These are phyloP conservation scores for Scheffersomyces insectosa DNA, from an alignment of 1,139 yeast species.

Conservation along the genomic window DNA sequence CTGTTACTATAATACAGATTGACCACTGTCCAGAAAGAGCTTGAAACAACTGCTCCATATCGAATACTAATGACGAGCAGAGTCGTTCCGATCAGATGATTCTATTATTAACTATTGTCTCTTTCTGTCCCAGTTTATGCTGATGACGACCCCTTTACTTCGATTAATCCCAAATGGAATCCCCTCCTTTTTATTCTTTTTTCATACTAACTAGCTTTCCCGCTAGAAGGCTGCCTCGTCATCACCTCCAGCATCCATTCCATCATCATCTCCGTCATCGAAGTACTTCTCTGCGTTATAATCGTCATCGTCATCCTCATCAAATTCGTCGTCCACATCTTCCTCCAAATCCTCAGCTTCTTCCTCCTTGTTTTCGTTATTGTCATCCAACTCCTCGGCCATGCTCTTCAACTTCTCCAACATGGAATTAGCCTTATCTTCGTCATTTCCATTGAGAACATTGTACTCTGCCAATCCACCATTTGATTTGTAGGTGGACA, in stretches of 20 bases:
- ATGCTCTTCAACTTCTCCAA: constrained; percentile 61
- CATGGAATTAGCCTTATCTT: constrained; percentile 41
- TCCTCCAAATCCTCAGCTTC: constrained; percentile 47
- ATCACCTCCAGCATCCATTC: constrained; percentile 75
- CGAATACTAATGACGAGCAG: no score
- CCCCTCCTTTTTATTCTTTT: neutral
- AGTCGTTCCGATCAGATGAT: no score
- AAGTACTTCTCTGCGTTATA: constrained; percentile 53
- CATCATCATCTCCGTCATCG: constrained; percentile 79
- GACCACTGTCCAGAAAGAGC: no score
- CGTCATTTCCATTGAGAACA: constrained; percentile 25
- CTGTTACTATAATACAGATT: no score
- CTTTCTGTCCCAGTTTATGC: no score
- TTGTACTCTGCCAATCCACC: constrained; percentile 46
- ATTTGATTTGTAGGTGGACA: constrained; percentile 49
- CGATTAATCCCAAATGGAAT: neutral
- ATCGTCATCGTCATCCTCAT: constrained; percentile 70
- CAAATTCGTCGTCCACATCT: constrained; percentile 57
- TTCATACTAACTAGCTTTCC: neutral
- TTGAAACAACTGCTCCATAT: no score
- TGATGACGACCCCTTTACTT: no score
- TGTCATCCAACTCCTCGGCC: constrained; percentile 56
- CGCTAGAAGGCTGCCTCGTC: constrained; percentile 38
- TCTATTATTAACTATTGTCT: no score
- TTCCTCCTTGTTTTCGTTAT: constrained; percentile 40